Conservation (phyloP, 2,329 filamentous ascomycete species). For the Myriosclerotinia scirpicola region DNA sequence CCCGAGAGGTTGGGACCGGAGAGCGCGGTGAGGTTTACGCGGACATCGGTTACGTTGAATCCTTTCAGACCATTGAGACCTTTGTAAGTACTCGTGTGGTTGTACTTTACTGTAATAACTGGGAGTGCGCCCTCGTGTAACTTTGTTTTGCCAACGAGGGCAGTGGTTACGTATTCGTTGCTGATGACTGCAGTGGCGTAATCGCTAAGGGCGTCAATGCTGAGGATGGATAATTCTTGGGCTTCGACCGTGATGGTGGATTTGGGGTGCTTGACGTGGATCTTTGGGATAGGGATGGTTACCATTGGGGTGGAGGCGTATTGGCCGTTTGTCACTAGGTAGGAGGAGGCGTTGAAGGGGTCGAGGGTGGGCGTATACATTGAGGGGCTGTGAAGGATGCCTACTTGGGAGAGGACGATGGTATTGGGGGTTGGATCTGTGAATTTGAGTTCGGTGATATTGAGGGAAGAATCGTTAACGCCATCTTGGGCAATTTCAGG, state of each 20-base stretch:
- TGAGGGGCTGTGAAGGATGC: conserved; percentile 49
- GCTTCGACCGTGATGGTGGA: conserved; percentile 48
- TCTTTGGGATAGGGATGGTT: conserved; percentile 35
- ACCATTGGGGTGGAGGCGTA: conserved; percentile 34
- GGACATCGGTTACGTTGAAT: conserved; percentile 50
- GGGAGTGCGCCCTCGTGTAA: conserved; percentile 53
- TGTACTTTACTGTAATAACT: conserved; percentile 52
- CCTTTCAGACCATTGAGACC: conserved; percentile 57
- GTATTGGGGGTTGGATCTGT: conserved; percentile 50
- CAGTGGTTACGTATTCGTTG: conserved; percentile 50
- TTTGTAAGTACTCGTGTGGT: conserved; percentile 57
- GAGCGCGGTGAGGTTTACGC: conserved; percentile 44
- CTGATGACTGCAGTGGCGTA: conserved; percentile 51
- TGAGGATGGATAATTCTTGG: conserved; percentile 47
- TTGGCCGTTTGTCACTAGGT: conserved; percentile 45
- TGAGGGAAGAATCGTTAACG: conserved; percentile 52
- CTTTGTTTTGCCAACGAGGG: conserved; percentile 52
- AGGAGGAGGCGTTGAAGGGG: conserved; percentile 52
- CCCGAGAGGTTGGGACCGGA: conserved; percentile 54
- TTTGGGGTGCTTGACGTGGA: conserved; percentile 37
- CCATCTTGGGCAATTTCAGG: conserved; percentile 56
- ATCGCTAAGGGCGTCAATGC: conserved; percentile 32
- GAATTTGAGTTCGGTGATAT: conserved; percentile 52
- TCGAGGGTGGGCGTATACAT: conserved; percentile 55
- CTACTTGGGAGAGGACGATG: conserved; percentile 50